These are phyloP conservation scores for Alternaria viburni DNA, from an alignment of 2,329 filamentous ascomycete genomes.

Conservation along the genomic window DNA sequence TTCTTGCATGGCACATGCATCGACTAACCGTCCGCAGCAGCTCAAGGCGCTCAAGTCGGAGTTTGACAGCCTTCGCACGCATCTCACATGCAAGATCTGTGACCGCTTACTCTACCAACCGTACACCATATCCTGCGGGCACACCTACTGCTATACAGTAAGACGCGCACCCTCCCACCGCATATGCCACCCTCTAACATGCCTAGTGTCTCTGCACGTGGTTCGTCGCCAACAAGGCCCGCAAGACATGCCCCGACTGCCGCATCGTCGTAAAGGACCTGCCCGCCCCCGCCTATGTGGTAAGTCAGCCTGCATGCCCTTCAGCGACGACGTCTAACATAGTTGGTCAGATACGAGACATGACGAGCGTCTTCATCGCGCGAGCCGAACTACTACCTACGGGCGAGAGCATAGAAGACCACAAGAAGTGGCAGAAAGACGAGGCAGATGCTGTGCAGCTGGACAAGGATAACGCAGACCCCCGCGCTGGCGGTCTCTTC, in stretches of 20 bases:
- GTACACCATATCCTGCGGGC: conserved; percentile 70
- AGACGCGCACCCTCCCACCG: conserved; percentile 34
- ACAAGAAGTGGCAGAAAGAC: conserved; percentile 62
- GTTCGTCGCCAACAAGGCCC: conserved; percentile 60
- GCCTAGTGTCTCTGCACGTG: conserved; percentile 63
- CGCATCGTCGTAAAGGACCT: conserved; percentile 63
- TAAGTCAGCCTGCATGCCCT: conserved; percentile 46
- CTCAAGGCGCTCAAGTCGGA: conserved; percentile 54
- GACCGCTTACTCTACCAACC: conserved; percentile 72
- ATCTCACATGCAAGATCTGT: conserved; percentile 73
- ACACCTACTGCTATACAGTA: conserved; percentile 74
- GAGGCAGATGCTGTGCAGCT: conserved; percentile 65
- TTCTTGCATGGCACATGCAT: neutral
- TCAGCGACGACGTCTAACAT: conserved; percentile 1
- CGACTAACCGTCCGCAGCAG: conserved; percentile 44
- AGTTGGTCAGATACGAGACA: conserved; percentile 63
- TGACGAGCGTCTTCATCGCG: conserved; percentile 67
- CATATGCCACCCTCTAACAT: conserved; percentile 25
- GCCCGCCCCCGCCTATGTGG: conserved; percentile 70
- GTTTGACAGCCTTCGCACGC: conserved; percentile 65
- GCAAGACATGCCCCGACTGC: conserved; percentile 74
- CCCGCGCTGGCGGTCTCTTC: conserved; percentile 64
- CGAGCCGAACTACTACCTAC: conserved; percentile 66
- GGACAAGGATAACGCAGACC: conserved; percentile 63
- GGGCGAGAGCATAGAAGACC: conserved; percentile 68